Percentiles rank a stretch among this genome's conserved stretches.
These are phyloP conservation scores for Trichoderma aggressivum DNA, from an alignment of 2,329 filamentous ascomycete genomes.

Conservation along the genomic window DNA sequence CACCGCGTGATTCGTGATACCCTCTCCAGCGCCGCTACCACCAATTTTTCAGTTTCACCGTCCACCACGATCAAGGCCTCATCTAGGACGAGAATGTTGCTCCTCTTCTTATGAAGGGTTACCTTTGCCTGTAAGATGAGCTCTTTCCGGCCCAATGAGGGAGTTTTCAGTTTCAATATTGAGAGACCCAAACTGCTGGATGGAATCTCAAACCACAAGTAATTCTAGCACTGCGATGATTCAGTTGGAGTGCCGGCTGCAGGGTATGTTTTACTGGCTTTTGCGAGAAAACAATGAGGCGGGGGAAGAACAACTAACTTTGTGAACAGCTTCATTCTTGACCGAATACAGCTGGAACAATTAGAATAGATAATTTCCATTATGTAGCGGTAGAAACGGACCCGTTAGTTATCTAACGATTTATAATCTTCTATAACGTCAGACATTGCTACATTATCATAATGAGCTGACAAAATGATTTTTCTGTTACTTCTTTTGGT, in stretches of 20 bases:
- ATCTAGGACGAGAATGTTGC: constrained; percentile 23
- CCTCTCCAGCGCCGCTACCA: constrained; percentile 16
- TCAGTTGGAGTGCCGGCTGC: constrained; percentile 20
- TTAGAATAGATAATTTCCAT: background rate
- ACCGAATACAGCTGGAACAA: background rate
- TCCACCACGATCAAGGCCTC: constrained; percentile 23
- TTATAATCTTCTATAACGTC: too few relatives aligned
- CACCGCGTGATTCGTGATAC: constrained; percentile 19
- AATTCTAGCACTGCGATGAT: constrained; percentile 16
- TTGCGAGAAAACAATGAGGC: constrained; percentile 25
- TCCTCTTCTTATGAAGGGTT: constrained; percentile 19
- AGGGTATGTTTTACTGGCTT: constrained; percentile 21
- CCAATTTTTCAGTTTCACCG: constrained; percentile 19
- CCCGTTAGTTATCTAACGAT: too few relatives aligned
- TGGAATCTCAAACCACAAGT: constrained; percentile 13
- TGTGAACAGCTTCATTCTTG: background rate
- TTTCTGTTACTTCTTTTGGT: background rate
- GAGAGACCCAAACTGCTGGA: constrained; percentile 18
- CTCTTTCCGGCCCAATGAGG: constrained; percentile 22
- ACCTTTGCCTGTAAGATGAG: constrained; percentile 23
- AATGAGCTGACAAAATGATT: background rate
- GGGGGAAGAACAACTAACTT: constrained; percentile 23
- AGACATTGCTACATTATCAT: background rate
- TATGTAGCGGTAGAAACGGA: too few relatives aligned
- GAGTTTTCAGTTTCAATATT: constrained; percentile 11